These are phyloP conservation scores for Tephrocybe sp. DNA, from an alignment of 768 basidiomycete genomes.

Conservation along the genomic window DNA sequence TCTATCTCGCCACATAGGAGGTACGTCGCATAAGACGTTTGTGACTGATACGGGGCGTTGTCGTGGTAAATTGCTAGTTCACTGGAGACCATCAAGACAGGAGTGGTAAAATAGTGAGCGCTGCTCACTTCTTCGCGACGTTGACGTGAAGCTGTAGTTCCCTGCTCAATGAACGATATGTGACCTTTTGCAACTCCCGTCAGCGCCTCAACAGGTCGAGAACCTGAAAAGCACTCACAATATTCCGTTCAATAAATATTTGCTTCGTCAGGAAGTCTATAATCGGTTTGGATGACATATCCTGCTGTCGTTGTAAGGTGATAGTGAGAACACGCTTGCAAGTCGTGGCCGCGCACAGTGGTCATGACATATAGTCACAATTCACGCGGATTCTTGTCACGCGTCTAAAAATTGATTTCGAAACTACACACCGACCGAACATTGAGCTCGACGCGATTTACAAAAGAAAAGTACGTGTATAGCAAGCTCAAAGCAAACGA, in stretches of 20 bases:
- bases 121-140: conserved; percentile 71
- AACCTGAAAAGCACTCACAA: conserved; percentile 31
- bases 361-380: conserved; percentile 2
- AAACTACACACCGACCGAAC: too few relatives aligned
- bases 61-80: conserved; percentile 62
- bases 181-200: conserved; percentile 51
- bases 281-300: conserved; percentile 43
- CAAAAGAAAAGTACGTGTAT: too few relatives aligned
- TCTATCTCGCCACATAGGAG: conserved; percentile 59
- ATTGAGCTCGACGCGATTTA: background rate
- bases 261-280: conserved; percentile 52
- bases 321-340: background rate
- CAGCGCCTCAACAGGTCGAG: background rate
- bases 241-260: conserved; percentile 48
- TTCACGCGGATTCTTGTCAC: conserved; percentile 16
- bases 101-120: background rate
- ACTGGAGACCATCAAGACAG: conserved; percentile 33
- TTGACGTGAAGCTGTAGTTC: conserved; percentile 74
- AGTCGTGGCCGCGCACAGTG: background rate
- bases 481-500: conserved; percentile 3
- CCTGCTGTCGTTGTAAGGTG: background rate
- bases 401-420: conserved; percentile 9
- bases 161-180: conserved; percentile 75
- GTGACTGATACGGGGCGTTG: conserved; percentile 39
- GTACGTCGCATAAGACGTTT: conserved; percentile 65